phyloP scores from a whole-genome alignment of 306 rosid species.

The Sophora flavescens region DNA sequence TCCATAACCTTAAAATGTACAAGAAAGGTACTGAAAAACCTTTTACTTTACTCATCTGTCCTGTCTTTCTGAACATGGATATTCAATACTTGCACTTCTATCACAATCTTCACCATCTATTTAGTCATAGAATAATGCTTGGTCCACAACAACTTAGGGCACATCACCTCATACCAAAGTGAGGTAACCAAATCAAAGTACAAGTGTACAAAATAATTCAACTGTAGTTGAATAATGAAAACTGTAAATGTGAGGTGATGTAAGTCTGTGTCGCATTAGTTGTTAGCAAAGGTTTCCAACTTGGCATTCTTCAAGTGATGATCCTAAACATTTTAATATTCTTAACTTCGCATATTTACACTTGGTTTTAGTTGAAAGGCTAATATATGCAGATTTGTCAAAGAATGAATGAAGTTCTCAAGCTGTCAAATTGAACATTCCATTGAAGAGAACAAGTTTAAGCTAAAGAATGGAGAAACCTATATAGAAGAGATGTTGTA shows the following conservation, averaged over 20 bases:
- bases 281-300: background rate
- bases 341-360: too few species aligned
- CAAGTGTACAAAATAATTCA: background rate
- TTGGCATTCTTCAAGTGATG: background rate
- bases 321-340: too few species aligned
- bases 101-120: background rate
- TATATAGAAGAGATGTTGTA: too few species aligned
- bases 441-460: too few species aligned
- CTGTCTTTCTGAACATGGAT: slow-evolving; percentile 7
- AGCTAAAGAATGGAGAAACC: too few species aligned
- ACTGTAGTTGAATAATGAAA: too few species aligned
- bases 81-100: background rate
- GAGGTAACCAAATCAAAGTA: background rate
- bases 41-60: background rate
- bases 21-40: background rate
- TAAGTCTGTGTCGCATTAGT: background rate
- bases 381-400: too few species aligned
- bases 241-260: background rate
- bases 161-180: background rate
- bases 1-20: background rate
- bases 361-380: too few species aligned
- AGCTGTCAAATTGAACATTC: too few species aligned
- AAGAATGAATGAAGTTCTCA: too few species aligned
- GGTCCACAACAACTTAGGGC: background rate
- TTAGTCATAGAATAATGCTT: background rate